These are phyloP conservation scores for Pyrenophora tritici-repentis DNA, from an alignment of 2,329 filamentous ascomycete species.

Conservation along the genomic window DNA sequence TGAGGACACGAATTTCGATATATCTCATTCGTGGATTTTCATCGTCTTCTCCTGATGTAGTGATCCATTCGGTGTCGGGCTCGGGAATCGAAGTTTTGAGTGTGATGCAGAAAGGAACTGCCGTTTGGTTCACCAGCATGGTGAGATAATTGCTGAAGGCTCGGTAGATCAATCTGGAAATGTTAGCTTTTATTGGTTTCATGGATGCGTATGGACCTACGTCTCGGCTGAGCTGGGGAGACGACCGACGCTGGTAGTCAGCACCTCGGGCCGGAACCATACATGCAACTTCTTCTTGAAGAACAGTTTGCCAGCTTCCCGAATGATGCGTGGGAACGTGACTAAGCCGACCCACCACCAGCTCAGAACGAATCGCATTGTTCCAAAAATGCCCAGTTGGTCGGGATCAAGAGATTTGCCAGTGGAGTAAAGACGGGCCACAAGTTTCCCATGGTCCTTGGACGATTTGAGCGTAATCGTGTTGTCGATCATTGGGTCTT, in stretches of 20 bases:
- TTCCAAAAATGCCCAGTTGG: conserved; percentile 51
- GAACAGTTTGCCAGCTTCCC: conserved; percentile 64
- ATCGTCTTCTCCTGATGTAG: conserved; percentile 20
- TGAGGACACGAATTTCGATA: conserved; percentile 64
- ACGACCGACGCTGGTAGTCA: conserved; percentile 60
- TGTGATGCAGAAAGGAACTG: conserved; percentile 54
- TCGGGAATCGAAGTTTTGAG: conserved; percentile 59
- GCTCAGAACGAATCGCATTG: conserved; percentile 53
- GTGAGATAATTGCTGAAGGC: conserved; percentile 49
- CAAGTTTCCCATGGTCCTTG: conserved; percentile 64
- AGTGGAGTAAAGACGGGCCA: conserved; percentile 64
- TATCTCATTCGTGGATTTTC: conserved; percentile 34
- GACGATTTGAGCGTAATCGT: conserved; percentile 66
- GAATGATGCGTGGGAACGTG: conserved; percentile 68
- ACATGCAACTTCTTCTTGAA: conserved; percentile 64
- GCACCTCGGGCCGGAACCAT: conserved; percentile 68
- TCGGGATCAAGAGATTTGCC: conserved; percentile 57
- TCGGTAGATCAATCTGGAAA: conserved; percentile 38
- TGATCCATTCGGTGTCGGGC: conserved; percentile 26
- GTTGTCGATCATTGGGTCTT: conserved; percentile 56
- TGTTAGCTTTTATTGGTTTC: conserved; percentile 12
- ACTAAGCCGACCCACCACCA: conserved; percentile 73
- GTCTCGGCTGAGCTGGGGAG: conserved; percentile 58
- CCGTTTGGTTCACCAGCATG: conserved; percentile 56
- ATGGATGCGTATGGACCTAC: conserved; percentile 19